A percentile compares a stretch with the other conserved stretches of the same genome.
phyloP scores from a whole-genome alignment of 2,329 filamentous ascomycete genomes.

The Fusarium sp. region DNA sequence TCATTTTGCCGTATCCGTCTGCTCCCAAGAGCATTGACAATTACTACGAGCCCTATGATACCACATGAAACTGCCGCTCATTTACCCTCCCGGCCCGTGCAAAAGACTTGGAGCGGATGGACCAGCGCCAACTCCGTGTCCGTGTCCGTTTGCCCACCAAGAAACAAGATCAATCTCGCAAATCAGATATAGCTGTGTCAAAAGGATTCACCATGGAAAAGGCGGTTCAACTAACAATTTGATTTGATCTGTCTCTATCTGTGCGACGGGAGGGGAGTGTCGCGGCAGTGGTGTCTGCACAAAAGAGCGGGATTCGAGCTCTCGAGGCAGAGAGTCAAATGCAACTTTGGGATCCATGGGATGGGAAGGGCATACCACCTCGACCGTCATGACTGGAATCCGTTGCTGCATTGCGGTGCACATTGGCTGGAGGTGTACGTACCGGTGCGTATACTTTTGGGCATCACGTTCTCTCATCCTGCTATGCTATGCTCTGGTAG shows the following conservation, averaged over 20 bases:
- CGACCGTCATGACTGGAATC: not conserved
- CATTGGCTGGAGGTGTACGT: constrained; percentile 3
- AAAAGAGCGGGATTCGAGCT: constrained; percentile 38
- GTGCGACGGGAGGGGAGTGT: constrained; percentile 33
- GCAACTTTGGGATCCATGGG: constrained; percentile 19
- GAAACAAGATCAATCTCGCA: not conserved
- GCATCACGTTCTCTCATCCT: not conserved
- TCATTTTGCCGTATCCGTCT: not conserved
- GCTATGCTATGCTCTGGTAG: constrained; percentile 6
- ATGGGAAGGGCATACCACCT: not conserved
- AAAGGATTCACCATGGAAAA: not conserved
- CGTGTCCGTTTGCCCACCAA: constrained; percentile 19
- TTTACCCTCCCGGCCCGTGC: constrained; percentile 21
- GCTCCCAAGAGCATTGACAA: not conserved
- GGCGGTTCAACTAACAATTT: not conserved
- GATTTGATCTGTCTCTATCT: constrained; percentile 21
- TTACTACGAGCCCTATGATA: constrained; percentile 17
- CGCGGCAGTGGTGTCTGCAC: constrained; percentile 29
- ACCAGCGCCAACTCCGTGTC: constrained; percentile 30
- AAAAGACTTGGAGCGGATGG: constrained; percentile 10
- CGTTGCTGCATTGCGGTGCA: constrained; percentile 6
- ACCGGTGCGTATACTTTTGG: constrained; percentile 22
- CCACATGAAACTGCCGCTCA: constrained; percentile 31
- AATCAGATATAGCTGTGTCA: not conserved
- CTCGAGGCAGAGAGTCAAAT: constrained; percentile 12